These are phyloP conservation scores for Alternaria arbusti DNA, from an alignment of 2,329 filamentous ascomycete genomes.

Conservation along the genomic window DNA sequence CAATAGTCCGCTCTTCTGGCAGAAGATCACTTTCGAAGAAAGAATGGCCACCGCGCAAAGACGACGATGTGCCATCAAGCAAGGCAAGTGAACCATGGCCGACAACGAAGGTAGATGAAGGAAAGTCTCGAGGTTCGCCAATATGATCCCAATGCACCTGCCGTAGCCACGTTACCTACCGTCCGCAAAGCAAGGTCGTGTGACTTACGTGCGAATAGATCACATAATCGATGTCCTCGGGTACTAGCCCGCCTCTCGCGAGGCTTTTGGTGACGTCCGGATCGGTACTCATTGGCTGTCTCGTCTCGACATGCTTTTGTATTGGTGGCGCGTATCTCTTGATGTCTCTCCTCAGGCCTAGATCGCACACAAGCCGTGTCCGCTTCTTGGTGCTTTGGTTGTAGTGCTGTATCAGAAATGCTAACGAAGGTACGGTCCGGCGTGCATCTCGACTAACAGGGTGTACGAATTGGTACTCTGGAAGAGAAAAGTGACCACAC, in stretches of 20 bases:
- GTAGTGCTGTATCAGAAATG: conserved; percentile 61
- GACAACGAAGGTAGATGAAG: conserved; percentile 48
- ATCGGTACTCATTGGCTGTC: conserved; percentile 52
- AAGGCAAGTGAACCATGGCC: conserved; percentile 41
- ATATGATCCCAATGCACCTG: conserved; percentile 53
- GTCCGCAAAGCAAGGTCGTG: neutral
- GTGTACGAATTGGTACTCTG: conserved; percentile 57
- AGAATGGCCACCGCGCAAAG: conserved; percentile 40
- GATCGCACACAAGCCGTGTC: conserved; percentile 59
- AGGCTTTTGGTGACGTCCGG: conserved; percentile 51
- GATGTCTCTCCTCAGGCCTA: conserved; percentile 58
- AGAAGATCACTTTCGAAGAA: conserved; percentile 56
- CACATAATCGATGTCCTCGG: conserved; percentile 51
- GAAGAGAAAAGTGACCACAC: conserved; percentile 54
- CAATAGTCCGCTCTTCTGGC: conserved; percentile 50
- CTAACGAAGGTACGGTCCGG: conserved; percentile 60
- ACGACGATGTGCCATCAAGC: conserved; percentile 26
- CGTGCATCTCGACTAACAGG: conserved; percentile 53
- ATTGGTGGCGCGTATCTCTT: conserved; percentile 54
- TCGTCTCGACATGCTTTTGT: conserved; percentile 55
- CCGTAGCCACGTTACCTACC: neutral
- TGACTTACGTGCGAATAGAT: conserved; percentile 51
- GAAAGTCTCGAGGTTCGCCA: conserved; percentile 50
- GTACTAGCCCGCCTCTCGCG: conserved; percentile 42
- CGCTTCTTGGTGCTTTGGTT: conserved; percentile 43